Percentiles rank a stretch among this genome's conserved stretches.
Conservation (phyloP, 805 yeast genomes). For the Metschnikowia sp. region DNA sequence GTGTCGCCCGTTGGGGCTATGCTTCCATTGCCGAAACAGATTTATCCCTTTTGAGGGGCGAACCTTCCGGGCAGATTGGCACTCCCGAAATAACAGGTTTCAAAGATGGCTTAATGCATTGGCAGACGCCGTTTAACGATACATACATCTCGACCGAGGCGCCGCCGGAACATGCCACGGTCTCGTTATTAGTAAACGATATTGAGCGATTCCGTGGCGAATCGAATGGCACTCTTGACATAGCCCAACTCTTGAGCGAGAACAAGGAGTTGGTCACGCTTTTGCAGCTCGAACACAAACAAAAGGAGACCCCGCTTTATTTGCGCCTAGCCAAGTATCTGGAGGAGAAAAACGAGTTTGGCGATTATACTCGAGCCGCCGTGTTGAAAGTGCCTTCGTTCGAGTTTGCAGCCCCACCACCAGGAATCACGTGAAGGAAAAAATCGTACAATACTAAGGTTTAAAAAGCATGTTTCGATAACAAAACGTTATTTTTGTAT, state of each 20-base stretch:
- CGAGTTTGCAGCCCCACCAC: constrained; percentile 45
- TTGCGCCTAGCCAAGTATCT: constrained; percentile 56
- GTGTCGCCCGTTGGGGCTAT: constrained; percentile 89
- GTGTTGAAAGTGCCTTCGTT: constrained; percentile 59
- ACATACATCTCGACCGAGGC: constrained; percentile 16
- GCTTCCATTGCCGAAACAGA: constrained; percentile 85
- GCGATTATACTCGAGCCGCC: constrained; percentile 70
- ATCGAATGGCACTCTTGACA: constrained; percentile 36
- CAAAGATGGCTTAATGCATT: constrained; percentile 33
- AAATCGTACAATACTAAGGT: too few relatives aligned
- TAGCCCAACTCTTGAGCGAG: constrained; percentile 21
- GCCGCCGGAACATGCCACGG: constrained; percentile 33
- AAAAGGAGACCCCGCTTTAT: constrained; percentile 39
- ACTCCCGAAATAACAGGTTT: constrained; percentile 50
- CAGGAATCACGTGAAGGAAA: constrained; percentile 47
- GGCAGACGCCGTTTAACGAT: constrained; percentile 26
- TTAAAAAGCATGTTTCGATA: too few relatives aligned
- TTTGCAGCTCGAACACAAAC: constrained; percentile 6
- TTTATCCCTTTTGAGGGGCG: constrained; percentile 63
- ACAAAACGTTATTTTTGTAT: too few relatives aligned
- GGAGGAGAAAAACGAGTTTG: constrained; percentile 31
- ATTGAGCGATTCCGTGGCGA: constrained; percentile 68
- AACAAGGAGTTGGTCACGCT: constrained; percentile 21
- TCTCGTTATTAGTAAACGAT: constrained; percentile 73
- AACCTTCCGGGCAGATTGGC: constrained; percentile 53